Conservation (phyloP, 2,329 filamentous ascomycete genomes). For the Fusarium praegraminearum region DNA sequence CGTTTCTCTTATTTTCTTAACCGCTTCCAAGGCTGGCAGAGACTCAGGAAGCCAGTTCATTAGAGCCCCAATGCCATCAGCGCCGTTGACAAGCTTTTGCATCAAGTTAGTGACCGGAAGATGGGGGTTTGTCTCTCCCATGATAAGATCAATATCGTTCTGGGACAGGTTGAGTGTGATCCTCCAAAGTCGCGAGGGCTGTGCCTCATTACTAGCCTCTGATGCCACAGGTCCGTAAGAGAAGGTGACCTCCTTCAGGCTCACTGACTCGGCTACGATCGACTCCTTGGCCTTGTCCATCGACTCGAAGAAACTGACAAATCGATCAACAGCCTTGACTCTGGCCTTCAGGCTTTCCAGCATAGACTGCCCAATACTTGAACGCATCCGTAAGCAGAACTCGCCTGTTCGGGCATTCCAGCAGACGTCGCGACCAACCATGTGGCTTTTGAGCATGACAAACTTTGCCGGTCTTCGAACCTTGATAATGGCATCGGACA, state of each 20-base stretch:
- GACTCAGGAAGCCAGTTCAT: constrained; percentile 69
- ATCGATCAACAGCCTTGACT: constrained; percentile 74
- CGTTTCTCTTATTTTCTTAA: constrained; percentile 69
- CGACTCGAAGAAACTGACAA: constrained; percentile 77
- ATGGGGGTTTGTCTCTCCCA: constrained; percentile 76
- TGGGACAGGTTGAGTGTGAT: constrained; percentile 69
- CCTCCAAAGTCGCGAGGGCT: constrained; percentile 56
- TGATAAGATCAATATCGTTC: constrained; percentile 66
- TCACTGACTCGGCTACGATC: constrained; percentile 69
- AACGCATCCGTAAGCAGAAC: constrained; percentile 71
- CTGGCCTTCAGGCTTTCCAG: constrained; percentile 69
- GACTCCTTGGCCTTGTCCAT: constrained; percentile 68
- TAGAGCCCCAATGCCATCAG: constrained; percentile 64
- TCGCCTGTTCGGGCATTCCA: constrained; percentile 71
- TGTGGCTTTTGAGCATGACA: constrained; percentile 63
- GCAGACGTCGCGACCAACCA: constrained; percentile 69
- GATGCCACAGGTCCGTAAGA: constrained; percentile 65
- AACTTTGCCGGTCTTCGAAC: constrained; percentile 68
- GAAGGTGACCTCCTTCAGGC: constrained; percentile 74
- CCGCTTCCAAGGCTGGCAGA: constrained; percentile 71
- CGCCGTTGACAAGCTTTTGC: constrained; percentile 67
- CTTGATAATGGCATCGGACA: constrained; percentile 66
- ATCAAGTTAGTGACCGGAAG: constrained; percentile 71
- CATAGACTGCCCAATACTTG: constrained; percentile 69
- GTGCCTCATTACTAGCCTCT: constrained; percentile 4